Conservation (phyloP, 805 yeast genomes). For the Candida railenensis region DNA sequence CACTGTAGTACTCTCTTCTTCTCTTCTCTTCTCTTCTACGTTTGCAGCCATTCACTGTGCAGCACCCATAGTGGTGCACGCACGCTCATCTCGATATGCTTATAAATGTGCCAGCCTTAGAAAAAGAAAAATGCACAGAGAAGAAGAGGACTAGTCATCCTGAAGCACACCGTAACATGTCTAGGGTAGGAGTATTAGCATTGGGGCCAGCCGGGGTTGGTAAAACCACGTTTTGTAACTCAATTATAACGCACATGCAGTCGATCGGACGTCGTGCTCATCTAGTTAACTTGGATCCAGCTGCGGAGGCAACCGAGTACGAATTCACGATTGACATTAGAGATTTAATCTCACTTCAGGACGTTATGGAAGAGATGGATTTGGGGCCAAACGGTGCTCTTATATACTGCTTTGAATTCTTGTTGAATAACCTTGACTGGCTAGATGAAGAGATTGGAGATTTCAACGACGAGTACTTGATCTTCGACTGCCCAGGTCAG, state of each 20-base stretch:
- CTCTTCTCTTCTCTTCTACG: no score
- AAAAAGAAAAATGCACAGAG: conserved; percentile 2
- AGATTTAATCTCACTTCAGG: conserved; percentile 85
- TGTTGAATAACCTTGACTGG: conserved; percentile 92
- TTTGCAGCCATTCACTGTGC: no score
- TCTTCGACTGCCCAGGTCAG: conserved; percentile 97
- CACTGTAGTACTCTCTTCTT: no score
- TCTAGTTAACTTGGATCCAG: conserved; percentile 93
- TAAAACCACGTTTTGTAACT: conserved; percentile 85
- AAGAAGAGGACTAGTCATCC: neutral
- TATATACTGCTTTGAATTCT: conserved; percentile 89
- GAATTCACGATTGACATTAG: conserved; percentile 92
- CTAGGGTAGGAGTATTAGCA: conserved; percentile 90
- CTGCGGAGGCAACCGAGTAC: conserved; percentile 89
- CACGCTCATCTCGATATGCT: neutral
- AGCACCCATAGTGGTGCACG: no score
- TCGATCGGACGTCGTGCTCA: conserved; percentile 90
- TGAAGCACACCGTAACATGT: conserved; percentile 51
- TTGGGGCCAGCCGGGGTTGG: conserved; percentile 99
- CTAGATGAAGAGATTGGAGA: conserved; percentile 96
- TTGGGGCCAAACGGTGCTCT: conserved; percentile 95
- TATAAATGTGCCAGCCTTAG: neutral
- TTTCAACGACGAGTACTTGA: conserved; percentile 87
- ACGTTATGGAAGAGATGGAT: conserved; percentile 92
- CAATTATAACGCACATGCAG: conserved; percentile 85